Evolutionary conservation across 306 rosid species (phyloP).

Genomic region (Malus fusca): DNA sequence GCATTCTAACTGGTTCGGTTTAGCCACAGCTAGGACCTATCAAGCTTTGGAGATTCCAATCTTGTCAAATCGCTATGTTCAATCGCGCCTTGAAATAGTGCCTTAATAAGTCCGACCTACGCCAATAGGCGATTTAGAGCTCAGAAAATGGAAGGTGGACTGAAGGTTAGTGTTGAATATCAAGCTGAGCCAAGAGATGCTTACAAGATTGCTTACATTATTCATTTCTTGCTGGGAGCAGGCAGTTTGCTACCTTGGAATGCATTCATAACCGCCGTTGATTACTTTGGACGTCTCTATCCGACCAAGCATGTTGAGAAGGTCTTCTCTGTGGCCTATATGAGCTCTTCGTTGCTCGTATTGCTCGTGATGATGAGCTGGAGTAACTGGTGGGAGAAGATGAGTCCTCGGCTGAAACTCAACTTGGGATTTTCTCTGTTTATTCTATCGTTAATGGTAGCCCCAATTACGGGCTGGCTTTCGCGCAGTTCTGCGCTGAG

Average conservation of each 20-base stretch:
- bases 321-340: constrained; percentile 81
- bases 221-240: constrained; percentile 84
- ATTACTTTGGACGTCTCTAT: constrained; percentile 73
- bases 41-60: constrained; percentile 29
- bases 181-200: constrained; percentile 43
- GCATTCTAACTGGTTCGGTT: neutral
- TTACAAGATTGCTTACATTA: constrained; percentile 58
- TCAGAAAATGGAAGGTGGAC: constrained; percentile 41
- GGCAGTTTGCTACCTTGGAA: constrained; percentile 97
- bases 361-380: constrained; percentile 57
- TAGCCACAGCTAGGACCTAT: constrained; percentile 8
- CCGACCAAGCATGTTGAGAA: constrained; percentile 64
- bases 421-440: constrained; percentile 52
- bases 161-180: constrained; percentile 29
- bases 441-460: constrained; percentile 54
- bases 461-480: constrained; percentile 63
- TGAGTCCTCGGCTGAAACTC: constrained; percentile 49
- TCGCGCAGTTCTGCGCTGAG: constrained; percentile 11
- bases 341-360: constrained; percentile 57
- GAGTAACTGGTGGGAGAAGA: constrained; percentile 53
- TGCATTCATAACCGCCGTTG: constrained; percentile 88
- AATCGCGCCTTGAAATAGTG: neutral
- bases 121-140: constrained; percentile 2
- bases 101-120: constrained; percentile 17
- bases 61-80: constrained; percentile 29